Evolutionary conservation across 257 asterid genomes (phyloP), one percentile per base, ranked within the genome.

Genomic region (Gentiana straminea): DNA sequence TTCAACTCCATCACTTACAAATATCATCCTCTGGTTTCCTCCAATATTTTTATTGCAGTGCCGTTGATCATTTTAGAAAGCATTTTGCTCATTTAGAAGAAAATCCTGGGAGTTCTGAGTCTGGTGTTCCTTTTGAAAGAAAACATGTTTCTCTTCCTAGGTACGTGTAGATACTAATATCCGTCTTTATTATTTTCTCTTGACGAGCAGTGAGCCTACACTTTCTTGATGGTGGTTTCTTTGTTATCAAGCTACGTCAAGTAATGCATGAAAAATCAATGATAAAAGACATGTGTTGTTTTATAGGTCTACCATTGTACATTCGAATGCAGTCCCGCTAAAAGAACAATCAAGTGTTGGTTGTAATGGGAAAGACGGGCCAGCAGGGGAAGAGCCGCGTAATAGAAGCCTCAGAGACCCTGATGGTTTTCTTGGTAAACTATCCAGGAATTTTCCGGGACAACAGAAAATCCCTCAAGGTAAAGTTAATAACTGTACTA

Each of bases 141-240:
- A 84, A 87, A 67, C 96, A 86, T 60, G 79, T 70, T 52, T 86
- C 95, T 41, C 95, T 86, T 77, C 95, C 95, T 47, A 79, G 95
- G 95, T 83, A 77, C 54, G 37, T 48, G 41, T 33, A n/a, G 12
- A 49, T 62, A 13, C 64, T 35, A 58, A 39, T 56, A 10, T 11
- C 33, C 39, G 33, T 49, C 32, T 51, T 52, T n/a, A 32, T 9
- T 32, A 51, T 33, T 9, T 63, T 13, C 35, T 7, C 2, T 50
- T 41, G 46, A 41, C 9, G 46, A 41, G 46, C 8, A 7, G 46
- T 41, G 7, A 41, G 44, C 6, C 46, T 41, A 10, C 9, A 41
- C 46, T 5, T 41, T 41, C 46, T 41, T 41, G 46, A 41, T 7
- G 46, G 10, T 7, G 46, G 46, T 41, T 3, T 41, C 46, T 41